Conservation (phyloP, 768 basidiomycete species). For the Boletus reticulatus region DNA sequence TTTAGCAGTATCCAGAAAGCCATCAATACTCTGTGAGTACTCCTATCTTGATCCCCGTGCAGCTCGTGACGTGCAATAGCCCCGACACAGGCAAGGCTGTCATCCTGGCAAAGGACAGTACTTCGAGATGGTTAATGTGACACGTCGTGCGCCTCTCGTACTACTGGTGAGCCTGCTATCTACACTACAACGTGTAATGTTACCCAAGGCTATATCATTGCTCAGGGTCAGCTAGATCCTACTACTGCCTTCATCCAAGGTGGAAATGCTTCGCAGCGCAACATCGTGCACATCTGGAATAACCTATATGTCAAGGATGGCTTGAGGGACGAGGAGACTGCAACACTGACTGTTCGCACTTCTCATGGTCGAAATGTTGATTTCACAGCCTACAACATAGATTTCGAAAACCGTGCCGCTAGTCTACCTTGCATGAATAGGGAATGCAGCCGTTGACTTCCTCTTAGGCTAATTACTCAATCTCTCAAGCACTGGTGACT, state of each 20-base stretch:
- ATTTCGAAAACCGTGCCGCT: constrained; percentile 67
- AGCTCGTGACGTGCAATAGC: constrained; percentile 28
- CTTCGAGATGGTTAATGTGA: constrained; percentile 57
- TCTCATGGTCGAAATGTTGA: constrained; percentile 50
- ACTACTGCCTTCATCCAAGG: constrained; percentile 36
- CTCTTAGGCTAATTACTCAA: constrained; percentile 48
- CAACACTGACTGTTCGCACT: constrained; percentile 57
- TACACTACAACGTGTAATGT: not conserved
- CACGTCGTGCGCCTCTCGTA: constrained; percentile 51
- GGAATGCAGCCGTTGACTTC: not conserved
- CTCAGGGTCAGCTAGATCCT: constrained; percentile 50
- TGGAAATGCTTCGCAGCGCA: constrained; percentile 43
- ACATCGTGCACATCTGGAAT: constrained; percentile 54
- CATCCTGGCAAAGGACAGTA: constrained; percentile 58
- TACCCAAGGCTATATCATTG: not conserved
- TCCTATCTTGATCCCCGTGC: not conserved
- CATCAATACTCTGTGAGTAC: constrained; percentile 50
- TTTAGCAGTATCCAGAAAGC: constrained; percentile 56
- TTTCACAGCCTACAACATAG: constrained; percentile 65
- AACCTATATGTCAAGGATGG: constrained; percentile 39
- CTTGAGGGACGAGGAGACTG: constrained; percentile 56
- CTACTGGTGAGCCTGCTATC: constrained; percentile 45
- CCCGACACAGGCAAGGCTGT: constrained; percentile 37
- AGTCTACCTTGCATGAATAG: constrained; percentile 13
- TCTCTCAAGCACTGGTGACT: constrained; percentile 61